A percentile compares a stretch with the other conserved stretches of the same genome.
Evolutionary conservation across 306 rosid genomes (phyloP).

Genomic region (Lupinus albus): DNA sequence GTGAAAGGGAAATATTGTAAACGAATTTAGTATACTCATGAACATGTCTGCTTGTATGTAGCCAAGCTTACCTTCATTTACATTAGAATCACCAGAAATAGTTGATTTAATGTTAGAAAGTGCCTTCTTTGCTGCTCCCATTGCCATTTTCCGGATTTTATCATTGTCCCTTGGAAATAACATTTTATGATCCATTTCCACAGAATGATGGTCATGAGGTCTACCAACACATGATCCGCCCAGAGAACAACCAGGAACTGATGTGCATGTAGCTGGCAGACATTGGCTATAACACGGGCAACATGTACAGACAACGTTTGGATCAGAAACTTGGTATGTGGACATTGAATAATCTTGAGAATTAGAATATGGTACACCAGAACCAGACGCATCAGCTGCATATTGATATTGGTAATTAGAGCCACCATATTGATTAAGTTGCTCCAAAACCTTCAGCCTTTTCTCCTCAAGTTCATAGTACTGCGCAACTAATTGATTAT

Average conservation of each 20-base stretch:
- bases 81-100: slow-evolving; percentile 48
- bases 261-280: slow-evolving; percentile 43
- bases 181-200: slow-evolving; percentile 45
- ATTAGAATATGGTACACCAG: slow-evolving; percentile 44
- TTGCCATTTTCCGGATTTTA: slow-evolving; percentile 56
- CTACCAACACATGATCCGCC: slow-evolving; percentile 50
- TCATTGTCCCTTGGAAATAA: slow-evolving; percentile 50
- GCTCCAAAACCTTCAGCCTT: slow-evolving; percentile 69
- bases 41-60: slow-evolving; percentile 20
- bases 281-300: slow-evolving; percentile 58
- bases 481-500: slow-evolving; percentile 59
- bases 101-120: slow-evolving; percentile 55
- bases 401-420: slow-evolving; percentile 62
- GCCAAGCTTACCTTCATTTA: slow-evolving; percentile 58
- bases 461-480: slow-evolving; percentile 87
- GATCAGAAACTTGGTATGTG: slow-evolving; percentile 49
- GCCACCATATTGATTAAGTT: slow-evolving; percentile 66
- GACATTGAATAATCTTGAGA: slow-evolving; percentile 48
- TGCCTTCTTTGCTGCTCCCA: slow-evolving; percentile 79
- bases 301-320: slow-evolving; percentile 54
- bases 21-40: slow-evolving; percentile 11
- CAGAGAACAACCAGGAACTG: slow-evolving; percentile 48
- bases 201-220: slow-evolving; percentile 43
- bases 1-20: slow-evolving; percentile 16
- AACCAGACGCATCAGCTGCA: slow-evolving; percentile 42